Conservation (phyloP, 768 basidiomycete genomes). For the Pisolithus marmoratus region DNA sequence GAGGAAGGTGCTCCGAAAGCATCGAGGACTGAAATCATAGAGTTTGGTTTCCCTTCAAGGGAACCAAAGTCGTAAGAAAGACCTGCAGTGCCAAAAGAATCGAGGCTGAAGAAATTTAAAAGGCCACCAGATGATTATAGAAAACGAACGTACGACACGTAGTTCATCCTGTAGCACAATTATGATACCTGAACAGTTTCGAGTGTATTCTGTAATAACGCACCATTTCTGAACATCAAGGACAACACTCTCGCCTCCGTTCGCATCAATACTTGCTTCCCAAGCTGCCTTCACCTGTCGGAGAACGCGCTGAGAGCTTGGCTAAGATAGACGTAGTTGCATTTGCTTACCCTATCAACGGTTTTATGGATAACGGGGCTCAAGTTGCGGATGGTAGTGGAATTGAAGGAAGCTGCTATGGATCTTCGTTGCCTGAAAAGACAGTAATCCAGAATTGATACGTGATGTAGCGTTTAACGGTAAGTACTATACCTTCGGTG, state of each 20-base stretch:
- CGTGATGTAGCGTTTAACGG: too few relatives aligned
- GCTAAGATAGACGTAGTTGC: background rate
- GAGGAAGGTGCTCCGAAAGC: conserved; percentile 22
- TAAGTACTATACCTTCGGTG: too few relatives aligned
- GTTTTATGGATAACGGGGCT: too few relatives aligned
- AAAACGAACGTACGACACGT: conserved; percentile 22
- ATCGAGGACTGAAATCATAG: conserved; percentile 38
- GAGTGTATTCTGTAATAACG: background rate
- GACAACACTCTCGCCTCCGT: conserved; percentile 11
- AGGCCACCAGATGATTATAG: background rate
- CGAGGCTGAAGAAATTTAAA: conserved; percentile 28
- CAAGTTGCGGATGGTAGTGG: too few relatives aligned
- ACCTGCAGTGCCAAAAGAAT: conserved; percentile 53
- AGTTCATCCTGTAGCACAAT: conserved; percentile 25
- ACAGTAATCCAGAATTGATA: too few relatives aligned
- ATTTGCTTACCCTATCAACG: too few relatives aligned
- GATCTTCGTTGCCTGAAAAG: too few relatives aligned
- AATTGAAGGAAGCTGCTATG: too few relatives aligned
- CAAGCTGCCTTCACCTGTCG: conserved; percentile 23
- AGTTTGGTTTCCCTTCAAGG: conserved; percentile 41
- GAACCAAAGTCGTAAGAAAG: conserved; percentile 54
- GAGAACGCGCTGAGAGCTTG: conserved; percentile 8
- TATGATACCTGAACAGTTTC: background rate
- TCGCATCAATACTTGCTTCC: conserved; percentile 23
- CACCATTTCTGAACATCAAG: conserved; percentile 35